Evolutionary conservation across 192 early-diverging fungal genomes (phyloP).

Genomic region (Gamsiella multidivaricata): DNA sequence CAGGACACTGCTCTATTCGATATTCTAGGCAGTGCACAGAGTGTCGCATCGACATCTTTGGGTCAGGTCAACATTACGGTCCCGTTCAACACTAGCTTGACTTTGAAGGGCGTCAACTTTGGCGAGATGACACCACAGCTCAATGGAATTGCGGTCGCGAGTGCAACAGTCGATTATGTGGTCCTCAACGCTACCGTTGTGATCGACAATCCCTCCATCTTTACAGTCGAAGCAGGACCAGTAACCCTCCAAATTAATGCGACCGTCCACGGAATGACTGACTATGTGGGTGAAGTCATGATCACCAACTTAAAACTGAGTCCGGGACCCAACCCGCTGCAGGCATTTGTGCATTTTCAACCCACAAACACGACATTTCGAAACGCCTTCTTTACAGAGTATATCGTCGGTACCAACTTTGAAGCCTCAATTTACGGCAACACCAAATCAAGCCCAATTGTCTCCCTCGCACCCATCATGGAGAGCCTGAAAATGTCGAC

Average conservation of each 20-base stretch:
- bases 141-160: slow-evolving; percentile 7
- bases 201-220: slow-evolving; percentile 41
- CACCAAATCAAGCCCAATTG: slow-evolving; percentile 14
- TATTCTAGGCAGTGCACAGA: slow-evolving; percentile 33
- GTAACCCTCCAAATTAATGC: slow-evolving; percentile 12
- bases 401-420: slow-evolving; percentile 30
- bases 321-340: slow-evolving; percentile 25
- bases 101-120: slow-evolving; percentile 28
- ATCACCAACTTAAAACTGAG: slow-evolving; percentile 15
- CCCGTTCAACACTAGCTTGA: slow-evolving; percentile 41
- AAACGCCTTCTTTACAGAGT: slow-evolving; percentile 25
- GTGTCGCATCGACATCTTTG: slow-evolving; percentile 15
- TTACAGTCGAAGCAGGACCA: slow-evolving; percentile 36
- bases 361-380: slow-evolving; percentile 26
- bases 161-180: slow-evolving; percentile 21
- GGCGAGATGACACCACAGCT: slow-evolving; percentile 18
- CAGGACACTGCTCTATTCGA: slow-evolving; percentile 21
- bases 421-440: slow-evolving; percentile 31
- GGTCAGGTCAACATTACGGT: slow-evolving; percentile 39
- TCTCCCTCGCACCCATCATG: slow-evolving; percentile 22
- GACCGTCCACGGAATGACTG: not conserved
- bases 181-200: slow-evolving; percentile 31
- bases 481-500: slow-evolving; percentile 24
- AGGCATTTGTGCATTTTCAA: slow-evolving; percentile 12
- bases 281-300: slow-evolving; percentile 31